phyloP scores from a whole-genome alignment of 2,329 filamentous ascomycete genomes.

The Esteya vermicola region DNA sequence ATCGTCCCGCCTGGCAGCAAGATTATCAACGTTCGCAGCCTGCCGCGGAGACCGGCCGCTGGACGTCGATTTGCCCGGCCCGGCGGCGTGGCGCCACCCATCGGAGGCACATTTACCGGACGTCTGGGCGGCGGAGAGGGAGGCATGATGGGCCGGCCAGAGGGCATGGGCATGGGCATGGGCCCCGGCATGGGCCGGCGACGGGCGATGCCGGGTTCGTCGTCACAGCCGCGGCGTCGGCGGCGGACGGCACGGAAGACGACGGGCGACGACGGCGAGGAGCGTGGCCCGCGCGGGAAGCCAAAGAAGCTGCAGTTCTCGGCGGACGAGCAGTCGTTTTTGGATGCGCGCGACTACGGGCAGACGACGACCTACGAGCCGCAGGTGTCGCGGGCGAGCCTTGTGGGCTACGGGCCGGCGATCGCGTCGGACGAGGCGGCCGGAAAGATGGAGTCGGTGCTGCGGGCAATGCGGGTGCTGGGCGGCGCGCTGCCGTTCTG shows the following conservation, averaged over 20 bases:
- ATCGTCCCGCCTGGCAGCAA: slow-evolving; percentile 5
- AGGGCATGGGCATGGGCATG: background rate
- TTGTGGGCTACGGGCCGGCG: slow-evolving; percentile 23
- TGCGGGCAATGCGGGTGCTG: slow-evolving; percentile 24
- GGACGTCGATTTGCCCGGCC: too few species aligned
- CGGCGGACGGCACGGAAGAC: slow-evolving; percentile 3
- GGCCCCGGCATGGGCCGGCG: background rate
- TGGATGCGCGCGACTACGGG: slow-evolving; percentile 17
- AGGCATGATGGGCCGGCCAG: background rate
- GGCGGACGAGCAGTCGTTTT: slow-evolving; percentile 12
- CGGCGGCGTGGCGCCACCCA: too few species aligned
- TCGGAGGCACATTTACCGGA: too few species aligned
- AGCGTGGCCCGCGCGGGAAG: background rate
- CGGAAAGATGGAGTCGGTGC: slow-evolving; percentile 13
- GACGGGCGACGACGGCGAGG: background rate
- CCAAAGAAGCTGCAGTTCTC: slow-evolving; percentile 5
- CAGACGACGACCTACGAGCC: slow-evolving; percentile 18
- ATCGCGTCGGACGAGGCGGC: slow-evolving; percentile 16
- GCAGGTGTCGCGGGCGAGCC: slow-evolving; percentile 15
- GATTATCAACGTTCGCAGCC: slow-evolving; percentile 17
- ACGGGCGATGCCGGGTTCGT: background rate
- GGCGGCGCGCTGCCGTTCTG: slow-evolving; percentile 21
- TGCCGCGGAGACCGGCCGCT: slow-evolving; percentile 6
- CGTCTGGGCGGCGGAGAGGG: background rate
- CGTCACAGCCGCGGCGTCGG: background rate